Base-by-base conservation (phyloP, 1,284 basidiomycete genomes). In the Inonotus hispidus region DNA sequence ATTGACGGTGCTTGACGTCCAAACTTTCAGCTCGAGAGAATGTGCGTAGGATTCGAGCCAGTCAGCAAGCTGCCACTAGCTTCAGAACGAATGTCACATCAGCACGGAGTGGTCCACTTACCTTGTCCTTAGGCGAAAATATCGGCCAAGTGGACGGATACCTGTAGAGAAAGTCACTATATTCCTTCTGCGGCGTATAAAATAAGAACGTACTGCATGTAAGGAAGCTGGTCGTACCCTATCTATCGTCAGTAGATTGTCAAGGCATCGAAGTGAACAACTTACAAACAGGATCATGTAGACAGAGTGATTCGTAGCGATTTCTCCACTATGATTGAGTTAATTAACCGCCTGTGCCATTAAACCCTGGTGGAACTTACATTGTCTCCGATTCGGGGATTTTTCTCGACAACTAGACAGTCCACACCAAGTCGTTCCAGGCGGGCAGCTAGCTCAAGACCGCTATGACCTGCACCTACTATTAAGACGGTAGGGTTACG, bases 251-350 rank as follows among this genome's bases (percentile, higher is more conserved):
- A 46, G 45, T 3, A 41, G 21, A 23, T 43, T 5, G 13, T 13
- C 16, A 29, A 37, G 27, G 32, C 68, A 39, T 45, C 53, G 32
- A 25, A n/a, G n/a, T n/a, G n/a, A 35, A 32, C 35, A 58, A 78
- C 82, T 76, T 65, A 85, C 83, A 85, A 39, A 87, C 82, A 13
- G 84, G 81, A 69, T 85, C 82, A 67, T 88, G 84, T 35, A 88
- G 72, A 62, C 80, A 85, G 25, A 87, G 72, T 4, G 82, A 79
- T 62, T 83, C 77, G 66, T 87, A 87, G 25, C 85, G 72, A 45
- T 74, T 73, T 60, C 82, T 73, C 84, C 85, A 87, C 53, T 55
- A 11, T 10, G 16, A 47, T n/a, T n/a, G 16, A n/a, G 45, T 47
- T 47, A 19, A 19, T 47, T 10, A 47, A 21, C 32, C 25, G 13